A percentile compares a stretch with the other conserved stretches of the same genome.
phyloP scores from a whole-genome alignment of 169 alveolate species.

The Hammondia hammondi region DNA sequence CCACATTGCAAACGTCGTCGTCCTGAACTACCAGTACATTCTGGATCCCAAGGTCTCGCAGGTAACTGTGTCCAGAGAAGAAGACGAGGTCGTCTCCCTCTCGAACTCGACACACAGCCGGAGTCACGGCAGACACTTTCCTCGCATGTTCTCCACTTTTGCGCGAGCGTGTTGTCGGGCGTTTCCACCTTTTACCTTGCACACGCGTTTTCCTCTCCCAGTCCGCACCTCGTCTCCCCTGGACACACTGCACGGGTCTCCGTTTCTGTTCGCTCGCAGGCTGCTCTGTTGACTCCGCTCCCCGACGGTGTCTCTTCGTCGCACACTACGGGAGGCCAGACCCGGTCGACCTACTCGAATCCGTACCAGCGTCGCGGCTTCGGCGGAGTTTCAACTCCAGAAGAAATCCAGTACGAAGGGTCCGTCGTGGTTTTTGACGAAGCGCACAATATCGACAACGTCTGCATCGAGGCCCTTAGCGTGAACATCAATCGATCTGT shows the following conservation, averaged over 20 bases:
- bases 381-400: not conserved
- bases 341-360: not conserved
- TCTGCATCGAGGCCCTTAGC: conserved; percentile 96
- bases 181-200: no score
- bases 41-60: conserved; percentile 96
- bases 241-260: not conserved
- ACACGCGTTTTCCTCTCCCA: no score
- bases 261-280: not conserved
- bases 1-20: conserved; percentile 93
- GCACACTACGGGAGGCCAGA: conserved; percentile 2
- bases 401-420: conserved; percentile 77
- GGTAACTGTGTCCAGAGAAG: not conserved
- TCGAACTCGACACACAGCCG: no score
- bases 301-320: conserved; percentile 24
- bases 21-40: conserved; percentile 94
- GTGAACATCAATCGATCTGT: conserved; percentile 89
- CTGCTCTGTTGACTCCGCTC: conserved; percentile 25
- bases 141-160: no score
- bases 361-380: conserved; percentile 1
- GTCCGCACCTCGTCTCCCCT: no score
- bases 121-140: no score
- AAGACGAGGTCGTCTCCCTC: no score
- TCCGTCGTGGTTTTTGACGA: conserved; percentile 95
- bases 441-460: conserved; percentile 99
- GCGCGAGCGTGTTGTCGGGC: no score